Percentiles rank a stretch among this genome's conserved stretches.
Conservation (phyloP, 306 rosid genomes). For the Pueraria montana region DNA sequence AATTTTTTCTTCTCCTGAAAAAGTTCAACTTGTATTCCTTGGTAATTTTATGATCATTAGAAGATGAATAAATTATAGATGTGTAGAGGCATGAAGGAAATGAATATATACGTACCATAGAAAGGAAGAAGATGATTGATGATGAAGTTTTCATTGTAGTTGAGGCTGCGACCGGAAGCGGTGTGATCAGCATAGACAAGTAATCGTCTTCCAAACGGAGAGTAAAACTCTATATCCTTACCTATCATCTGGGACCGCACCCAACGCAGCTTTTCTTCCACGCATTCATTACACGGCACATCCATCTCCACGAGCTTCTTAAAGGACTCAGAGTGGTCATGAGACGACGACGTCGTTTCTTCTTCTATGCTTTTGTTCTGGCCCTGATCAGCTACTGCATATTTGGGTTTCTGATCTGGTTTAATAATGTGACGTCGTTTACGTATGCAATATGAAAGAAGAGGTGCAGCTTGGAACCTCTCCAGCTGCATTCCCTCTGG, state of each 20-base stretch:
- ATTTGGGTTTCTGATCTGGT: too few relatives aligned
- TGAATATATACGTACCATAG: constrained; percentile 71
- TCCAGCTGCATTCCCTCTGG: neutral
- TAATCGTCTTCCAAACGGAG: constrained; percentile 71
- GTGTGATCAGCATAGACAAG: constrained; percentile 89
- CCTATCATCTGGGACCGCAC: constrained; percentile 74
- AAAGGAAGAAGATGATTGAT: constrained; percentile 74
- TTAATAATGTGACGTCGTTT: neutral
- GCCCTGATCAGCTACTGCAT: too few relatives aligned
- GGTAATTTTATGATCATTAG: too few relatives aligned
- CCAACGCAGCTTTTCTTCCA: constrained; percentile 63
- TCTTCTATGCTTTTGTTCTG: neutral
- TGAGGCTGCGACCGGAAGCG: constrained; percentile 83
- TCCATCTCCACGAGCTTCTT: constrained; percentile 45
- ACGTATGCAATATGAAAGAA: neutral
- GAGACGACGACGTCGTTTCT: neutral
- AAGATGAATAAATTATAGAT: too few relatives aligned
- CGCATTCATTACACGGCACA: constrained; percentile 35
- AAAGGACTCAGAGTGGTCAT: constrained; percentile 40
- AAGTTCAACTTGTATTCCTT: too few relatives aligned
- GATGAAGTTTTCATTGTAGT: constrained; percentile 70
- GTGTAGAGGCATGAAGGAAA: too few relatives aligned
- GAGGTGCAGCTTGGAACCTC: neutral
- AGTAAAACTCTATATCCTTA: constrained; percentile 54
- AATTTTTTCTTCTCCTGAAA: too few relatives aligned